Base-by-base conservation (phyloP, 148 eudicot species). In the Vaccinium vitisidaea region DNA sequence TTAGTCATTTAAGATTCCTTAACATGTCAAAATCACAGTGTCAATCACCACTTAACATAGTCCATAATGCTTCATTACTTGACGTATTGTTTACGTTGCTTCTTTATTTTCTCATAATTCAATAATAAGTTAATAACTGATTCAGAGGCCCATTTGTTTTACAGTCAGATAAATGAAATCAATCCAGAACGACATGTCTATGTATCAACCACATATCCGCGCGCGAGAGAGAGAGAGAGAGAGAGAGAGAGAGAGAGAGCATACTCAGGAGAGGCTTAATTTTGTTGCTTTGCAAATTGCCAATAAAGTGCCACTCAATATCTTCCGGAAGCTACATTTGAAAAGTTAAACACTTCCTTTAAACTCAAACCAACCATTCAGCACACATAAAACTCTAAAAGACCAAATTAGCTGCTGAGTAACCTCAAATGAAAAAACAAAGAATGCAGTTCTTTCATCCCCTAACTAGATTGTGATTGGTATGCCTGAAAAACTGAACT, bases 211-310 rank as follows among this genome's bases (percentile, higher is more conserved):
- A 6, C 58, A 6, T 12, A 67, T 39, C 71, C 19, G 8, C 56
- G 39, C 39, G 2, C 39, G 1, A 4, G 39, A 36, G 39, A 36
- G 39, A 36, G 39, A 36, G 39, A 36, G 39, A 36, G 39, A 36
- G 39, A 36, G 39, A 36, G 39, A 36, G 53, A 65, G 30, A 61
- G 70, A 73, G 71, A 75, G 61, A 6, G 50, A 19, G 83, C 96
- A 86, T 97, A 97, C 99, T 89, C 82, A 97, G 84, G 73, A 97
- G 98, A 78, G 96, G 89, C 83, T 97, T 97, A 69, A 94, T 98
- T 94, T 97, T 97, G 92, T 97, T 95, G 90, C 98, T 95, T 85
- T 95, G 99, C 91, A 97, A 90, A 90, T 97, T 93, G 86, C 99
- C 99, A 70, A 97, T 95, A 84, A 95, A 97, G 90, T 97, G 99